phyloP scores from a whole-genome alignment of 768 basidiomycete genomes.

The Chalciporus piperatus region DNA sequence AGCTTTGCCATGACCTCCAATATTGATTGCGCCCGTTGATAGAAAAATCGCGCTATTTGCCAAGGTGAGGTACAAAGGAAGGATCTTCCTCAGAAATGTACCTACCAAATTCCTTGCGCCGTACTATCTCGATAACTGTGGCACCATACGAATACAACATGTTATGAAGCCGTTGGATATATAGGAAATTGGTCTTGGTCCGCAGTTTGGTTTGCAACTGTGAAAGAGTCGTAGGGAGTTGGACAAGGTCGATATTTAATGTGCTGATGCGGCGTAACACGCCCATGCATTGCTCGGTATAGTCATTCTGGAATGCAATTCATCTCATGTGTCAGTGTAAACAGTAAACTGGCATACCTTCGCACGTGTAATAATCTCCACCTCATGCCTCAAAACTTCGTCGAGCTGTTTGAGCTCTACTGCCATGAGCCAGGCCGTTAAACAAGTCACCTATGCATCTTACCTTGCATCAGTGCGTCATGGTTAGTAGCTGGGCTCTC shows the following conservation, averaged over 20 bases:
- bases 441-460: background rate
- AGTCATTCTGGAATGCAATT: constrained; percentile 56
- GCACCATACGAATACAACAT: constrained; percentile 93
- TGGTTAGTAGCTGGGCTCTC: constrained; percentile 54
- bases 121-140: constrained; percentile 85
- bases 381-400: constrained; percentile 55
- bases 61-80: constrained; percentile 3
- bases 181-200: constrained; percentile 81
- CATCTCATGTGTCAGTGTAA: constrained; percentile 14
- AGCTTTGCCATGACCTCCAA: constrained; percentile 86
- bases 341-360: constrained; percentile 40
- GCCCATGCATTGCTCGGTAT: constrained; percentile 63
- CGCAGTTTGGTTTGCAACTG: constrained; percentile 70
- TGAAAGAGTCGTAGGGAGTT: constrained; percentile 63
- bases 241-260: constrained; percentile 79
- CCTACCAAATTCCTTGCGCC: constrained; percentile 87
- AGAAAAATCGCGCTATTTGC: constrained; percentile 68
- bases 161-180: constrained; percentile 83
- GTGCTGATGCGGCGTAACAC: constrained; percentile 72
- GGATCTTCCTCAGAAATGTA: constrained; percentile 2
- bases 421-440: constrained; percentile 1
- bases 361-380: constrained; percentile 51
- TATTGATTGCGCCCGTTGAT: constrained; percentile 75
- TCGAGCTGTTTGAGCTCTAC: constrained; percentile 67
- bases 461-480: constrained; percentile 55